These are phyloP conservation scores for Leishmania braziliensis DNA, from an alignment of 208 protist species.

Conservation along the genomic window DNA sequence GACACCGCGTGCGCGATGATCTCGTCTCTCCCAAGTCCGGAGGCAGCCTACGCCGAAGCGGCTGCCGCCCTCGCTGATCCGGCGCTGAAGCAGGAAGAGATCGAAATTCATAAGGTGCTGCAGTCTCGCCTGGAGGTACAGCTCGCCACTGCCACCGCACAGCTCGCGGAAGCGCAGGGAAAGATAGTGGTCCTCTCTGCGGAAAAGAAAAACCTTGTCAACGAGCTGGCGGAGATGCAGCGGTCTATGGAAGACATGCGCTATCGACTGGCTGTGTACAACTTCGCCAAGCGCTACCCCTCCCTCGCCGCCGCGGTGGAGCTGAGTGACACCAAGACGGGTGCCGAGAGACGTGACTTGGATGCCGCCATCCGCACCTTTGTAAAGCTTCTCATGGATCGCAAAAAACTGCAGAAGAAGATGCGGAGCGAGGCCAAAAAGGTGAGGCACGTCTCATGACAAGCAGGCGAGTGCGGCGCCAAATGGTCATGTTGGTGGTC, in stretches of 20 bases:
- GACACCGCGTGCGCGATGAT: slow-evolving; percentile 38
- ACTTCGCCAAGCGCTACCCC: slow-evolving; percentile 65
- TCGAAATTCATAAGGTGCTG: slow-evolving; percentile 56
- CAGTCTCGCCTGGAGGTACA: slow-evolving; percentile 38
- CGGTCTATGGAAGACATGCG: slow-evolving; percentile 65
- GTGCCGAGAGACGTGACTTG: slow-evolving; percentile 51
- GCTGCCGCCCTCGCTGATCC: slow-evolving; percentile 57
- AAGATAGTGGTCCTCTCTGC: slow-evolving; percentile 23
- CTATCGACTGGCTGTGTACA: slow-evolving; percentile 67
- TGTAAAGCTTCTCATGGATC: slow-evolving; percentile 56
- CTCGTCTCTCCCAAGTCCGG: slow-evolving; percentile 32
- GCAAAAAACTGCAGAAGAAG: slow-evolving; percentile 70
- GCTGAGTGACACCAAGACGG: slow-evolving; percentile 47
- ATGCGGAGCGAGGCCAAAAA: slow-evolving; percentile 41
- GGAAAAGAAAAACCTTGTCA: slow-evolving; percentile 23
- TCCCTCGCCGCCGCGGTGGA: slow-evolving; percentile 49
- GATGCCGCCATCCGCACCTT: slow-evolving; percentile 56
- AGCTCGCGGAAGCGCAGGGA: slow-evolving; percentile 24
- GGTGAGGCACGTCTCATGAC: slow-evolving; percentile 8
- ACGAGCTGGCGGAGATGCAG: slow-evolving; percentile 41
- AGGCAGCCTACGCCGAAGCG: slow-evolving; percentile 35
- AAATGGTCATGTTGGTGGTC: not conserved
- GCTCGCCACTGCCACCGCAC: slow-evolving; percentile 21
- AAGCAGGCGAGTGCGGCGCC: not conserved
- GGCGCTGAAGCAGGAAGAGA: slow-evolving; percentile 68